Percentiles rank a stretch among this genome's conserved stretches.
These are phyloP conservation scores for Candida succiphila DNA, from an alignment of 805 yeast genomes.

Conservation along the genomic window DNA sequence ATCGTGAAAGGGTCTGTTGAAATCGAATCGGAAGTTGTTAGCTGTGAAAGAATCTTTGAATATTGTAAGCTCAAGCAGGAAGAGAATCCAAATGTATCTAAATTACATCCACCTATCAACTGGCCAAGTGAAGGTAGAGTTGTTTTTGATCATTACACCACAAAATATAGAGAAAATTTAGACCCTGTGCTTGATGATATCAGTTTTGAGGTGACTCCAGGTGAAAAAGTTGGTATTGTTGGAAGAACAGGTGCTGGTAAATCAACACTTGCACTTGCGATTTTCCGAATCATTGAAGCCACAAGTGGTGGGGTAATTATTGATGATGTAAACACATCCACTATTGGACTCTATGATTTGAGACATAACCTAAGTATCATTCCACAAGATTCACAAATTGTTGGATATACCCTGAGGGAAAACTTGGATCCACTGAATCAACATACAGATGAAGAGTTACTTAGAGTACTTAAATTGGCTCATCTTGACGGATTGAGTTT, in stretches of 20 bases:
- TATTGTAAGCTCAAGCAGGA: constrained; percentile 72
- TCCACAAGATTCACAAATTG: constrained; percentile 62
- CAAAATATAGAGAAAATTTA: constrained; percentile 47
- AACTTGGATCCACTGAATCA: constrained; percentile 54
- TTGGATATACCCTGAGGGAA: constrained; percentile 51
- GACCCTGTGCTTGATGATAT: constrained; percentile 50
- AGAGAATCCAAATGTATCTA: constrained; percentile 35
- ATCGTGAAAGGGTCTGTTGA: constrained; percentile 55
- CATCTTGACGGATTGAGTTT: no score
- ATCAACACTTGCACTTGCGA: constrained; percentile 48
- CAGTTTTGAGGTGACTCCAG: constrained; percentile 33
- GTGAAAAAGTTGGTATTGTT: constrained; percentile 63
- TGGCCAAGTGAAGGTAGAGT: constrained; percentile 53
- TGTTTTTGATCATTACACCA: constrained; percentile 40
- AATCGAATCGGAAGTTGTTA: constrained; percentile 55
- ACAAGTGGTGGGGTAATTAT: constrained; percentile 41
- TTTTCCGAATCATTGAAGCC: constrained; percentile 54
- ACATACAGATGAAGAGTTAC: constrained; percentile 41
- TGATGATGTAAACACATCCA: constrained; percentile 43
- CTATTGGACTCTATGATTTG: constrained; percentile 42
- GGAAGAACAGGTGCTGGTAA: constrained; percentile 79
- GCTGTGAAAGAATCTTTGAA: constrained; percentile 91
- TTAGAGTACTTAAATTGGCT: constrained; percentile 47
- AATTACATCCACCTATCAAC: constrained; percentile 28
- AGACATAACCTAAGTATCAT: constrained; percentile 51